Base-by-base conservation (phyloP, 441 rosid species). In the Metrosideros polymorpha region DNA sequence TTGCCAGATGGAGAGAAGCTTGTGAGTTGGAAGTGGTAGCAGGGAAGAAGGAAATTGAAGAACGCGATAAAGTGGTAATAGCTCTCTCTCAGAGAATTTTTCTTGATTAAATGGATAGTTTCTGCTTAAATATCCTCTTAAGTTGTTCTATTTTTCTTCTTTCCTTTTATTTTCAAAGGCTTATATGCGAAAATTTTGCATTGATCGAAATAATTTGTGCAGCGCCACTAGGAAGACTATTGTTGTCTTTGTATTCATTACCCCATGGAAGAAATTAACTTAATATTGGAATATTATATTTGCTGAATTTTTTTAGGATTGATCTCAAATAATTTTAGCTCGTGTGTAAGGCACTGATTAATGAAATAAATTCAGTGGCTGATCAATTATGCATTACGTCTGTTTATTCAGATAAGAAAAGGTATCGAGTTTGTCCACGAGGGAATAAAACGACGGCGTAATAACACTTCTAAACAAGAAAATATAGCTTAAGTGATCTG, bases 11-110 rank as follows among this genome's bases (percentile, higher is more conserved):
- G 99, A 95, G 96, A 87, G 96, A 94, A 93, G 99, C 98, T 91
- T 96, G 98, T 85, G 99, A 96, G 87, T 87, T 95, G 89, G 99
- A 97, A 93, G 99, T 97, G 27, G 94, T 92, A 95, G 99, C 99
- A 4, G 98, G 98, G 77, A 91, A 95, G 85, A 89, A 89, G 0
- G 98, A 95, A 89, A 91, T 94, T 6, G 92, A 90, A 87, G 93
- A 93, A 88, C 95, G 97, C 3, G 94, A 96, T 29, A 92, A 95
- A 86, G 76, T 95, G 89, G 99, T 94, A 92, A 87, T 45, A 51
- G 32, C 54, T 84, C 57, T 52, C 51, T 79, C 49, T 42, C 66
- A 50, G 4, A 82, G 63, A 59, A 82, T 83, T 87, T 71, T 77
- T 63, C 66, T 54, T 24, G 57, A 47, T 77, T 85, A n/a, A 42